These are phyloP conservation scores for Pachyrhizus erosus DNA, from an alignment of 306 rosid genomes.

Conservation along the genomic window DNA sequence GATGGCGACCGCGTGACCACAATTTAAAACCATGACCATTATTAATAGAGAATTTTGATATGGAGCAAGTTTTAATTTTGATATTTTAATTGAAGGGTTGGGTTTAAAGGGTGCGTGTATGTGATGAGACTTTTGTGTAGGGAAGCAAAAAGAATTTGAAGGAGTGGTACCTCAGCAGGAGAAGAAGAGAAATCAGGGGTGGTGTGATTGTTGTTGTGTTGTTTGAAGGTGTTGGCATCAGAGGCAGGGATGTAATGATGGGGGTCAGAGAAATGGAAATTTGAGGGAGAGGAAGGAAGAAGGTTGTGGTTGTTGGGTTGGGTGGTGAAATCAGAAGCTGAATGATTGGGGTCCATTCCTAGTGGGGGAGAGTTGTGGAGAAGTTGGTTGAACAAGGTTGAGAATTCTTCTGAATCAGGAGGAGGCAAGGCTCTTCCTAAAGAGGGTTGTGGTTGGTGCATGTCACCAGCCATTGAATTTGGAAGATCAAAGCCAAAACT, in stretches of 20 bases:
- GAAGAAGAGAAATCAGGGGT: conserved; percentile 23
- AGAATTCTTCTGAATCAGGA: conserved; percentile 62
- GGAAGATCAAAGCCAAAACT: not conserved
- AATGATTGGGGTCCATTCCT: conserved; percentile 37
- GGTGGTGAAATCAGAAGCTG: conserved; percentile 35
- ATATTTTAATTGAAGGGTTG: not conserved
- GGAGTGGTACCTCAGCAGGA: conserved; percentile 32
- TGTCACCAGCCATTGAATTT: not conserved
- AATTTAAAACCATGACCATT: not conserved
- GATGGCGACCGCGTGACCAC: not conserved
- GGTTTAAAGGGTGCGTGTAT: not conserved
- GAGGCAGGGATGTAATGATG: conserved; percentile 39
- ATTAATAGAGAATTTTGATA: not conserved
- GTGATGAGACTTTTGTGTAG: not conserved
- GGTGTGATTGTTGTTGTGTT: conserved; percentile 38
- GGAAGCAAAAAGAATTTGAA: not conserved
- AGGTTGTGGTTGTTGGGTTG: not conserved
- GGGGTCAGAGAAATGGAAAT: conserved; percentile 49
- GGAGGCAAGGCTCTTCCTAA: conserved; percentile 30
- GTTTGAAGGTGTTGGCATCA: conserved; percentile 46
- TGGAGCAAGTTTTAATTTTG: conserved; percentile 23
- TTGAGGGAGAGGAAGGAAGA: conserved; percentile 34
- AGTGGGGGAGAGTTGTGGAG: conserved; percentile 36
- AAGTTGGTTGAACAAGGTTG: conserved; percentile 66
- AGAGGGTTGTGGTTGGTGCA: conserved; percentile 36